Evolutionary conservation across 495 filamentous ascomycete genomes (phyloP), one percentile per base, ranked within the genome.

Genomic region (Pyrenopolyporus hunteri): DNA sequence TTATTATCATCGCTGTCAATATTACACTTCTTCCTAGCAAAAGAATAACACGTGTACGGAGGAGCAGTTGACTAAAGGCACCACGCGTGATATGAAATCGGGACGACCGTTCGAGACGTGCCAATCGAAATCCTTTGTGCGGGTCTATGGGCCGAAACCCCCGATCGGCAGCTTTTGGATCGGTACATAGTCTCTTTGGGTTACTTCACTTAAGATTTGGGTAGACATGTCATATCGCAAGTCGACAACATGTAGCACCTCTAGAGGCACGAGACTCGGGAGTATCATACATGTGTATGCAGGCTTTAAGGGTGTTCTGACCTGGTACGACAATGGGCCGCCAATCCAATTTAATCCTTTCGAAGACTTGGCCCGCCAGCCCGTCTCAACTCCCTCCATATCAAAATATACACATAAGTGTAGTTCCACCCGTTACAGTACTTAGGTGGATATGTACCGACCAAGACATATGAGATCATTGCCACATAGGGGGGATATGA

Each of bases 81-180:
- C 17, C 29, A 40, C 31, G 28, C n/a, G 42, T 22, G 28, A 28
- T 16, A 48, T 22, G 32, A 33, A 47, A 33, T 40, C 28, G 31
- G 40, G 14, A 16, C 40, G 47, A 50, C 47, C 33, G 47, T 48
- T 64, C 46, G 53, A 64, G 40, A 57, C 32, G 36, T 46, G 31
- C 32, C 56, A 59, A 57, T 59, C 32, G 36, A 47, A 57, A 51
- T 23, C 26, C 32, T 57, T 60, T 52, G 52, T 46, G 63, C 63
- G 63, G 63, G 57, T 43, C 63, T 20, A 60, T 65, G 63, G 63
- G 56, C 63, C 63, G 63, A 66, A 66, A 66, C 63, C 63, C 44
- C 57, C 56, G 63, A 66, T 66, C 52, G 33, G 17, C 63, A 43
- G 47, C 39, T 43, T 66, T 57, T 66, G 63, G 63, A 44, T 66